Percentiles rank a stretch among this genome's conserved stretches.
phyloP scores from a whole-genome alignment of 176 grass and related monocot genomes.

The Juncus effusus region DNA sequence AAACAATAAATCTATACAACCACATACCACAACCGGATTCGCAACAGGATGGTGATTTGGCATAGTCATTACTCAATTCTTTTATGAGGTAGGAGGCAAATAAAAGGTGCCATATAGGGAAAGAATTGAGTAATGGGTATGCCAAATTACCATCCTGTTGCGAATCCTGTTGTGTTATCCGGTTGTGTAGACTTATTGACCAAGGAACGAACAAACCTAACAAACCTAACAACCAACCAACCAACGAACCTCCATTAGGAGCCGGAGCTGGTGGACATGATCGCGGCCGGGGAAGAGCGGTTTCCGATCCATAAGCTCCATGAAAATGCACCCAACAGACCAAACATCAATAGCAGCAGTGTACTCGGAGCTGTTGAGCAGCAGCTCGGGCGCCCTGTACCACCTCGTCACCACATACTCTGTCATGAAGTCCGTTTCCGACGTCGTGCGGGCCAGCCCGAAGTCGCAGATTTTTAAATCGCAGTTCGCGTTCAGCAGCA shows the following conservation, averaged over 20 bases:
- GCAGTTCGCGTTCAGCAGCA: constrained; percentile 98
- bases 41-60: too few species aligned
- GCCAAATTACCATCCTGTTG: background rate
- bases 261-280: constrained; percentile 90
- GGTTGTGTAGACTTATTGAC: too few species aligned
- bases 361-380: constrained; percentile 96
- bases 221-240: too few species aligned
- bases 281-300: constrained; percentile 97
- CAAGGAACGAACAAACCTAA: too few species aligned
- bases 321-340: constrained; percentile 99
- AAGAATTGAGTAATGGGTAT: too few species aligned
- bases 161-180: too few species aligned
- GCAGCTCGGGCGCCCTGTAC: constrained; percentile 90
- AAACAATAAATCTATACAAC: background rate
- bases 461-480: constrained; percentile 99
- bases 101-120: too few species aligned
- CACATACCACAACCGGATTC: too few species aligned
- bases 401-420: constrained; percentile 99
- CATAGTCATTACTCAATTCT: too few species aligned
- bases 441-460: constrained; percentile 96
- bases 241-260: constrained; percentile 81
- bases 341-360: constrained; percentile 98
- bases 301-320: constrained; percentile 95
- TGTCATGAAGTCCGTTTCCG: constrained; percentile 99
- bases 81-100: too few species aligned